Base-by-base conservation (phyloP, 768 basidiomycete genomes). In the Dictyophora rubrovolvata region DNA sequence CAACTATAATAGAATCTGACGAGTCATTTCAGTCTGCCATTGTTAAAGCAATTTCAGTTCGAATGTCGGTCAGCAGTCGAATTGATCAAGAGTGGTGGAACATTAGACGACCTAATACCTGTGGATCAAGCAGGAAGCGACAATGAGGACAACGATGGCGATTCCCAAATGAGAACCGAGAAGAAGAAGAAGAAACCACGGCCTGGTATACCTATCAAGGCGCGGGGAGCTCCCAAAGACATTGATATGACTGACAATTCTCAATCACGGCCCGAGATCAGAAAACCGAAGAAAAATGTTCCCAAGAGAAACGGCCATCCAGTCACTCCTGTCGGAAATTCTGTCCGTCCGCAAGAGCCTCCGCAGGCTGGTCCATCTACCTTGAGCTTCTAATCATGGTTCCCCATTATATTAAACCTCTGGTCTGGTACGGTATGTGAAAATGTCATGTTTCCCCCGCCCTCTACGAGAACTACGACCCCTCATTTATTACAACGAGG, bases 1-100 rank as follows among this genome's bases (percentile, higher is more conserved):
- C n/a, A 18, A 35, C 22, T 35, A 48, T 7, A 1, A 28, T 34
- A 69, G 69, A 69, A 69, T 55, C 63, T 67, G 22, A 63, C 66
- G 16, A n/a, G 6, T 1, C 22, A 50, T 10, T 50, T 61, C 23
- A 16, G 36, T 33, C 21, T 37, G 17, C 12, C 20, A 1, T 5
- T 9, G 16, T 18, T 61, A 12, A 37, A 33, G 9, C 56, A 47
- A 18, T 61, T 61, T 46, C 48, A 22, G 17, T 34, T 4, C 28
- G 60, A 61, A 33, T 61, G 60, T 53, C 46, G 49, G n/a, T 33
- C 33, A n/a, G 20, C 60, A 23, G 18, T 35, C 12, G 16, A 20
- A 33, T 23, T 47, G 46, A 46, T 56, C 16, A 49, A 17, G 37
- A 28, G 55, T 16, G 55, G 55, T 16, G 47, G 22, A 21, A 28